These are phyloP conservation scores for Fusarium foetens DNA, from an alignment of 2,329 filamentous ascomycete genomes.

Conservation along the genomic window DNA sequence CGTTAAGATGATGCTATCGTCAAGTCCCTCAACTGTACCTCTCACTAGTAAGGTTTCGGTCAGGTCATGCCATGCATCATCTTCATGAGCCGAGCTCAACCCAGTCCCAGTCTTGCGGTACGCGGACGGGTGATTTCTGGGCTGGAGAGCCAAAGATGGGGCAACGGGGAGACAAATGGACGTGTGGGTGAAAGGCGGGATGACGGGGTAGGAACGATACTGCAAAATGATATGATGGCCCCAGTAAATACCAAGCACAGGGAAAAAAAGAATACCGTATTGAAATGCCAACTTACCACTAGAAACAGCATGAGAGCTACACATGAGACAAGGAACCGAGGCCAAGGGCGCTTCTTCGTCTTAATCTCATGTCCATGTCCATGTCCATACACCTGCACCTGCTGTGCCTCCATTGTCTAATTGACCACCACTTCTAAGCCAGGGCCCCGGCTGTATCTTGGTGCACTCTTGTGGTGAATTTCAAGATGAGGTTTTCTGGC, in stretches of 20 bases:
- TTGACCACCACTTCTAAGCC: conserved; percentile 11
- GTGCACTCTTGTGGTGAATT: not conserved
- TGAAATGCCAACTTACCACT: conserved; percentile 38
- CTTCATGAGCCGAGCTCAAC: conserved; percentile 32
- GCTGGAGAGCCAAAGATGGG: conserved; percentile 24
- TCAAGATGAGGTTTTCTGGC: conserved; percentile 6
- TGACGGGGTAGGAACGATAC: conserved; percentile 30
- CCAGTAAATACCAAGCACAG: conserved; percentile 13
- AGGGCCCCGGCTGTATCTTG: conserved; percentile 3
- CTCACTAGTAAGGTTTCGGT: conserved; percentile 31
- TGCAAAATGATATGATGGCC: conserved; percentile 28
- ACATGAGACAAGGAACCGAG: conserved; percentile 17
- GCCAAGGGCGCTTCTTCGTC: conserved; percentile 23
- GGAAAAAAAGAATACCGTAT: conserved; percentile 1
- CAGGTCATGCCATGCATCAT: conserved; percentile 39
- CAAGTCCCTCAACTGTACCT: conserved; percentile 2
- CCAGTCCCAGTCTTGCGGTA: conserved; percentile 32
- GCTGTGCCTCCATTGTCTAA: conserved; percentile 28
- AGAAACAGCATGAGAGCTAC: conserved; percentile 31
- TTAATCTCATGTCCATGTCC: conserved; percentile 21
- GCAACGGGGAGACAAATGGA: conserved; percentile 24
- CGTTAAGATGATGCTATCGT: conserved; percentile 26
- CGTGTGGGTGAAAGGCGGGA: conserved; percentile 38
- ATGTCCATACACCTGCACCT: conserved; percentile 12
- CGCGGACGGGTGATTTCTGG: conserved; percentile 30